A percentile compares a stretch with the other conserved stretches of the same genome.
Evolutionary conservation across 2,329 filamentous ascomycete species (phyloP).

Genomic region (Penicillium sp.): DNA sequence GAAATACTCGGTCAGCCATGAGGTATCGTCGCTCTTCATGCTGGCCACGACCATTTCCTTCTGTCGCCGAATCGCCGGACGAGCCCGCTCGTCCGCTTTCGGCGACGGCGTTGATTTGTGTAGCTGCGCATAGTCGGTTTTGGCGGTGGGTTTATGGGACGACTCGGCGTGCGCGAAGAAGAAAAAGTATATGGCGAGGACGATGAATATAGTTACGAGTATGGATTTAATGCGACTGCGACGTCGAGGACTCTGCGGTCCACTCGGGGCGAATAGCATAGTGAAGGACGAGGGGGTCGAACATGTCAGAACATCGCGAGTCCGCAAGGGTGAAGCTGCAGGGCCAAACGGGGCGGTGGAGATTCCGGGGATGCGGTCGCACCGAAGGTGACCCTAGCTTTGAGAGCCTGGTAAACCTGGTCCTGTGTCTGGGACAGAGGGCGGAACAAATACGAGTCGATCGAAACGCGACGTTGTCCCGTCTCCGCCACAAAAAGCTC

Average conservation of each 20-base stretch:
- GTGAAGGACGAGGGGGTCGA: background rate
- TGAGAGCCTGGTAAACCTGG: background rate
- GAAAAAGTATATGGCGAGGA: slow-evolving; percentile 33
- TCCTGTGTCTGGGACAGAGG: background rate
- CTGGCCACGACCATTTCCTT: slow-evolving; percentile 42
- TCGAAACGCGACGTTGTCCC: background rate
- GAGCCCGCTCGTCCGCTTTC: slow-evolving; percentile 19
- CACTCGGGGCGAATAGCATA: slow-evolving; percentile 36
- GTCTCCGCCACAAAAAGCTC: background rate
- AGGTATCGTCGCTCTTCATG: slow-evolving; percentile 39
- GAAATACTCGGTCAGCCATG: slow-evolving; percentile 40
- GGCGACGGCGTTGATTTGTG: slow-evolving; percentile 17
- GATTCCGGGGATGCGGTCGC: background rate
- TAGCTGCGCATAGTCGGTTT: slow-evolving; percentile 20
- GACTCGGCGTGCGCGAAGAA: slow-evolving; percentile 28
- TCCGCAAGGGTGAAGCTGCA: background rate
- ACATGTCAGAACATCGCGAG: background rate
- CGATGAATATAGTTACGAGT: slow-evolving; percentile 32
- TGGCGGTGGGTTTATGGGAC: slow-evolving; percentile 11
- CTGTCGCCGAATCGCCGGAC: slow-evolving; percentile 12
- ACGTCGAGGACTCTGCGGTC: slow-evolving; percentile 34
- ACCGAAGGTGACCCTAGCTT: background rate
- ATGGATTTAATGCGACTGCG: slow-evolving; percentile 37
- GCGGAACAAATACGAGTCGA: background rate
- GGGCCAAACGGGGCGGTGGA: background rate